Evolutionary conservation across 1,284 basidiomycete species (phyloP), one percentile per base, ranked within the genome.

Genomic region (Tilletia horrida): DNA sequence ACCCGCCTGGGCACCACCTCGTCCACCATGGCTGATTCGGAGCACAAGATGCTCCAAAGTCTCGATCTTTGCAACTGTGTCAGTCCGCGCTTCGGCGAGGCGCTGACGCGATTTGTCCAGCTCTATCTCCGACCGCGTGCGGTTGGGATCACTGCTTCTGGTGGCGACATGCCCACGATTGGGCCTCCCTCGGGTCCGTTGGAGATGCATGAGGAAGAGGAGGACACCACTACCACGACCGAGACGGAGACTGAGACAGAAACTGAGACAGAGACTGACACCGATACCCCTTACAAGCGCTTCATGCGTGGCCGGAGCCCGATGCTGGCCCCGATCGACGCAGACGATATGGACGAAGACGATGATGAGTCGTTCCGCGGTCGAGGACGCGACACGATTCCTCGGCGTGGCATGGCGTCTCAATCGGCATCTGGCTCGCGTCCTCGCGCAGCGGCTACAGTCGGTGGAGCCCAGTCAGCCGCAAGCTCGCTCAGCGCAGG

Each of bases 21-120:
- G 21, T n/a, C 31, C 18, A 70, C 55, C 62, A 68, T 59, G 23
- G 42, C 16, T 40, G 70, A 67, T 3, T 40, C 71, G 0, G 67
- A 73, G 23, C 74, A 77, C 66, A 78, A 76, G 67, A 74, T 76
- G 67, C 85, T 98, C 6, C 89, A 93, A 81, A 92, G 93, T 1
- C 85, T 96, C 44, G 95, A 98, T 81, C 84, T 97, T 64, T 97
- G 93, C 23, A 94, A 93, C 73, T 97, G 95, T 81, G 90, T 97
- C 79, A 93, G 91, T 78, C 87, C 87, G 21, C 89, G 90, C 6
- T 97, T 97, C 77, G 89, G 91, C 67, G 87, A 88, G 71, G 91
- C 91, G 0, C 86, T 96, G 73, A 86, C 87, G 44, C 89, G 91
- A 67, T 94, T 97, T 79, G 92, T 93, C 69, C 85, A 87, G 66